These are phyloP conservation scores for Candida mesenterica DNA, from an alignment of 1,139 yeast species.

Conservation along the genomic window DNA sequence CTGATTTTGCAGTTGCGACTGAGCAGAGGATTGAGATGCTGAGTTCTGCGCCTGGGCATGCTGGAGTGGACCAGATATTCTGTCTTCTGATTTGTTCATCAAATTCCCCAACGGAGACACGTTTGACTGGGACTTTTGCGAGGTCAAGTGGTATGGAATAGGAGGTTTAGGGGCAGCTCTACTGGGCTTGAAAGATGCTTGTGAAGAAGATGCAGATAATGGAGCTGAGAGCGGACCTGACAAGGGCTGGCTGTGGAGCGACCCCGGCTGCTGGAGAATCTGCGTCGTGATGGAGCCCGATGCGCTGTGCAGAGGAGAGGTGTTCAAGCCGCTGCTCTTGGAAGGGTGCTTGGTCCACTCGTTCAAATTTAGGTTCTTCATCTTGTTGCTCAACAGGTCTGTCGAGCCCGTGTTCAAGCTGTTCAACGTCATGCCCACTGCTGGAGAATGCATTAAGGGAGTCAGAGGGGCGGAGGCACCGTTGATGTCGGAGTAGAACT, in stretches of 20 bases:
- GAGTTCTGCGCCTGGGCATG: slow-evolving; percentile 2
- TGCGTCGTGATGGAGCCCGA: slow-evolving; percentile 9
- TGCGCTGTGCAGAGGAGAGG: neutral
- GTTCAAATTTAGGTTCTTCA: slow-evolving; percentile 19
- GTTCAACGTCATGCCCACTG: slow-evolving; percentile 13
- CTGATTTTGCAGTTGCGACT: slow-evolving; percentile 2
- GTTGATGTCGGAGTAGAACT: slow-evolving; percentile 63
- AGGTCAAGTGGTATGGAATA: slow-evolving; percentile 38
- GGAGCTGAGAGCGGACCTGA: slow-evolving; percentile 7
- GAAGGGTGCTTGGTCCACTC: slow-evolving; percentile 38
- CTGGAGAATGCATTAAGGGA: slow-evolving; percentile 27
- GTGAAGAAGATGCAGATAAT: slow-evolving; percentile 12
- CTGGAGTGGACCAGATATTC: neutral
- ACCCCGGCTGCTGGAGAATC: slow-evolving; percentile 6
- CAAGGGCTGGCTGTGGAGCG: slow-evolving; percentile 3
- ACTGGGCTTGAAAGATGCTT: slow-evolving; percentile 31
- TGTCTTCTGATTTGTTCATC: slow-evolving; percentile 25
- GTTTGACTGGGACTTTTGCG: slow-evolving; percentile 19
- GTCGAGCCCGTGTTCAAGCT: slow-evolving; percentile 2
- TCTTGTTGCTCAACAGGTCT: slow-evolving; percentile 21
- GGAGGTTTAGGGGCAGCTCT: slow-evolving; percentile 49
- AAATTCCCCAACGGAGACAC: slow-evolving; percentile 38
- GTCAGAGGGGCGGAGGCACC: slow-evolving; percentile 35
- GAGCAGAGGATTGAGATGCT: neutral
- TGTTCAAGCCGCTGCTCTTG: neutral